A percentile compares a stretch with the other conserved stretches of the same genome.
phyloP scores from a whole-genome alignment of 176 grass and related monocot genomes.

The Eragrostis curvula region DNA sequence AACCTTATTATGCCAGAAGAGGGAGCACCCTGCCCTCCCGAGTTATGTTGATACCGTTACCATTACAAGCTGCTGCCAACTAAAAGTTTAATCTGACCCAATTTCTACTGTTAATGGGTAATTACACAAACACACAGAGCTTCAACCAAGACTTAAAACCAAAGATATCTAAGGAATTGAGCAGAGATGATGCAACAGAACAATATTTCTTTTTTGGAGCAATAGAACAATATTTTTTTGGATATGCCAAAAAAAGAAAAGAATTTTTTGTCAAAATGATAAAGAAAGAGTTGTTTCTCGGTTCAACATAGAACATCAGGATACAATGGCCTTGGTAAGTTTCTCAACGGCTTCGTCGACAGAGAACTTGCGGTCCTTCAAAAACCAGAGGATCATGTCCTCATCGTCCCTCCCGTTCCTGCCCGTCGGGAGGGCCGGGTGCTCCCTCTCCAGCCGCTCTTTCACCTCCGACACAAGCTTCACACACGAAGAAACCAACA shows the following conservation, averaged over 20 bases:
- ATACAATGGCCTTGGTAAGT: conserved; percentile 88
- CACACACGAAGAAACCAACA: conserved; percentile 14
- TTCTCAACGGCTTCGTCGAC: conserved; percentile 71
- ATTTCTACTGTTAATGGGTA: not conserved
- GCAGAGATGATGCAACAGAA: not conserved
- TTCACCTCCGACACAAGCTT: conserved; percentile 87
- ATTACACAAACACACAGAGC: not conserved
- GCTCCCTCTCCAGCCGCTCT: conserved; percentile 63
- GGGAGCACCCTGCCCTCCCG: not conserved
- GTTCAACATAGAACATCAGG: conserved; percentile 20
- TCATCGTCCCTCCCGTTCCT: conserved; percentile 82
- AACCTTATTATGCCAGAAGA: not conserved
- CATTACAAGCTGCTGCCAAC: not conserved
- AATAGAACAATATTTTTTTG: not conserved
- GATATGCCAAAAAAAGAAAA: not conserved
- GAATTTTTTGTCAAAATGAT: not conserved
- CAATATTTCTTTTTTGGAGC: no score
- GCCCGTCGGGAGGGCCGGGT: conserved; percentile 66
- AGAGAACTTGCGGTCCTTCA: conserved; percentile 84
- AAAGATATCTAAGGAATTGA: not conserved
- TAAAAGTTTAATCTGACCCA: not conserved
- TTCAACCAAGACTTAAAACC: not conserved
- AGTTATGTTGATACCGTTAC: not conserved
- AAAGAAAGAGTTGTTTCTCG: not conserved
- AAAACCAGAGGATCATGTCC: conserved; percentile 91